phyloP scores from a whole-genome alignment of 495 filamentous ascomycete genomes.

The Penicillium macrosclerotiorum region DNA sequence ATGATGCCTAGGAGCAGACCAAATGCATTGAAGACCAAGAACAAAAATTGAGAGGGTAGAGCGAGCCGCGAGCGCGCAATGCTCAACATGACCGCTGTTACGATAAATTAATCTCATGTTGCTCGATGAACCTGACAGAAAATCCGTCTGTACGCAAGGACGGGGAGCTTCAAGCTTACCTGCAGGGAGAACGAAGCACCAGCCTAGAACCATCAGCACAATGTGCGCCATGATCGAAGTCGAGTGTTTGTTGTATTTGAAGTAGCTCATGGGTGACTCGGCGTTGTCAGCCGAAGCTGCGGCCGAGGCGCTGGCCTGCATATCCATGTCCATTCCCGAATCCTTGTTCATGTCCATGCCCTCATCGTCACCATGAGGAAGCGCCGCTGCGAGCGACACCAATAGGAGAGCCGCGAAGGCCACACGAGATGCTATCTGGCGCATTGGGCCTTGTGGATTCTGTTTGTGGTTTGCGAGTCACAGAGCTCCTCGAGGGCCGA shows the following conservation, averaged over 20 bases:
- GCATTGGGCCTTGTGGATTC: slow-evolving; percentile 19
- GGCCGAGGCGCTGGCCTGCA: slow-evolving; percentile 34
- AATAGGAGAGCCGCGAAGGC: slow-evolving; percentile 34
- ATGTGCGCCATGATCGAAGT: slow-evolving; percentile 76
- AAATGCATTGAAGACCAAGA: slow-evolving; percentile 68
- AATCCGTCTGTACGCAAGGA: no score
- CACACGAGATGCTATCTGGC: slow-evolving; percentile 21
- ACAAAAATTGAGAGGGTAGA: slow-evolving; percentile 70
- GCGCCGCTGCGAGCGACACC: slow-evolving; percentile 32
- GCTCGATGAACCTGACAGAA: background rate
- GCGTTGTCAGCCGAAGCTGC: slow-evolving; percentile 1
- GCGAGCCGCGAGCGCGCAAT: slow-evolving; percentile 75
- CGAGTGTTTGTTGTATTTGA: slow-evolving; percentile 63
- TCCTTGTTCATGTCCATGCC: slow-evolving; percentile 36
- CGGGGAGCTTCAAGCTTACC: no score
- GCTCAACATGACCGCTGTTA: slow-evolving; percentile 77
- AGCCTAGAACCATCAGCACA: slow-evolving; percentile 71
- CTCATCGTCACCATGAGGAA: slow-evolving; percentile 39
- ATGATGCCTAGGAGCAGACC: slow-evolving; percentile 70
- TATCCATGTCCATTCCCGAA: slow-evolving; percentile 41
- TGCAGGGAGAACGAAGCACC: slow-evolving; percentile 81
- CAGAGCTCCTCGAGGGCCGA: background rate
- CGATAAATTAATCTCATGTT: background rate
- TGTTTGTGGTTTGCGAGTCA: no score
- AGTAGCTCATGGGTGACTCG: slow-evolving; percentile 64